These are phyloP conservation scores for Zymoseptoria passerinii DNA, from an alignment of 2,329 filamentous ascomycete species.

Conservation along the genomic window DNA sequence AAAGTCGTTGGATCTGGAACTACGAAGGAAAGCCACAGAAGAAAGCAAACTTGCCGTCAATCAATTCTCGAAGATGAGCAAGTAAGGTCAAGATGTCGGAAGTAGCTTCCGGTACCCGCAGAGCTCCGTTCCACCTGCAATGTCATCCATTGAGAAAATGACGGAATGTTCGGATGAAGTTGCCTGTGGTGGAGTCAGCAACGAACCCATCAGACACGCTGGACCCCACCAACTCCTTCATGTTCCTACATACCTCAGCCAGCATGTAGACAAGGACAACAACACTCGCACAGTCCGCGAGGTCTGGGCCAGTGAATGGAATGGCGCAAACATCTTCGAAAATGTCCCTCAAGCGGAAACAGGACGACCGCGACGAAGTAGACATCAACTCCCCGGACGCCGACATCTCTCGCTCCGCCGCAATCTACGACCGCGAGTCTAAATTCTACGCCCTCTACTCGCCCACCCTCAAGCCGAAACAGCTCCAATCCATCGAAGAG, in stretches of 20 bases:
- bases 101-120: background rate
- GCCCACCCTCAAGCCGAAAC: slow-evolving; percentile 33
- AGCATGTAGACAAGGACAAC: background rate
- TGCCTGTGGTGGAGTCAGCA: background rate
- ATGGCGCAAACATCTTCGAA: background rate
- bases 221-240: background rate
- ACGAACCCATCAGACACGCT: background rate
- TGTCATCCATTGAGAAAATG: background rate
- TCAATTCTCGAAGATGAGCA: background rate
- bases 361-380: slow-evolving; percentile 8
- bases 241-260: background rate
- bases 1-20: background rate
- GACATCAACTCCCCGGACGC: slow-evolving; percentile 6
- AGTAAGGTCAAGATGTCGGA: background rate
- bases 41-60: background rate
- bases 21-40: background rate
- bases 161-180: background rate
- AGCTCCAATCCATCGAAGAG: slow-evolving; percentile 38
- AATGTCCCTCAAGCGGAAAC: slow-evolving; percentile 27
- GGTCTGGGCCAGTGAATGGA: background rate
- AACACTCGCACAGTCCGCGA: background rate
- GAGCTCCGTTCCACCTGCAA: background rate
- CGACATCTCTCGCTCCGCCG: slow-evolving; percentile 37
- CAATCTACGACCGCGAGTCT: slow-evolving; percentile 44
- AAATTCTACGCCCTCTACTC: slow-evolving; percentile 46